phyloP scores from a whole-genome alignment of 2,329 filamentous ascomycete species.

The Talaromyces marneffei region DNA sequence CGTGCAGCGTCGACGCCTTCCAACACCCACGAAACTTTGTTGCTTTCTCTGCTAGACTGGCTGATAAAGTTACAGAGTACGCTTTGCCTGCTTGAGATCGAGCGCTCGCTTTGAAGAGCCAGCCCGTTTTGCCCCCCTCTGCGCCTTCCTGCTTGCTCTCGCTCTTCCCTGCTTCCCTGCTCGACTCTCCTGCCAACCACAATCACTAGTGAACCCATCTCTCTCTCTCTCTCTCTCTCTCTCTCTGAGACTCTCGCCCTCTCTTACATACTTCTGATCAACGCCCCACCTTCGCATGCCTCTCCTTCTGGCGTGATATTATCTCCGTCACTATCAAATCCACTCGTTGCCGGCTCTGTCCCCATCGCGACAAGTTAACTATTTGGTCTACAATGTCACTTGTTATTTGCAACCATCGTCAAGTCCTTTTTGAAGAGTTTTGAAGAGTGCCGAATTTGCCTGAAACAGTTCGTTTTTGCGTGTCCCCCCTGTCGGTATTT shows the following conservation, averaged over 20 bases:
- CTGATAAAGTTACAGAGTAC: not conserved
- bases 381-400: not conserved
- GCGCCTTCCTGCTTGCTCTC: not conserved
- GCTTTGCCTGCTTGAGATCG: not conserved
- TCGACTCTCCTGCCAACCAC: not conserved
- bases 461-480: not conserved
- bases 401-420: not conserved
- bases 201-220: not conserved
- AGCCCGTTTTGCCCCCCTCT: conserved; percentile 1
- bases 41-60: not conserved
- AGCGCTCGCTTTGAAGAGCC: not conserved
- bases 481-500: not conserved
- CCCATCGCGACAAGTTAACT: not conserved
- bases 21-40: not conserved
- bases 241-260: not conserved
- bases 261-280: not conserved
- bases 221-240: not conserved
- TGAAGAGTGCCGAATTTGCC: not conserved
- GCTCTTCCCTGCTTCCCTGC: not conserved
- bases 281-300: not conserved
- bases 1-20: not conserved
- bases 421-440: not conserved
- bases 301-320: conserved; percentile 1
- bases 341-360: not conserved
- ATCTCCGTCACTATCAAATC: not conserved